Evolutionary conservation across 2,329 filamentous ascomycete species (phyloP).

Genomic region (Trichoderma brevicompactum): DNA sequence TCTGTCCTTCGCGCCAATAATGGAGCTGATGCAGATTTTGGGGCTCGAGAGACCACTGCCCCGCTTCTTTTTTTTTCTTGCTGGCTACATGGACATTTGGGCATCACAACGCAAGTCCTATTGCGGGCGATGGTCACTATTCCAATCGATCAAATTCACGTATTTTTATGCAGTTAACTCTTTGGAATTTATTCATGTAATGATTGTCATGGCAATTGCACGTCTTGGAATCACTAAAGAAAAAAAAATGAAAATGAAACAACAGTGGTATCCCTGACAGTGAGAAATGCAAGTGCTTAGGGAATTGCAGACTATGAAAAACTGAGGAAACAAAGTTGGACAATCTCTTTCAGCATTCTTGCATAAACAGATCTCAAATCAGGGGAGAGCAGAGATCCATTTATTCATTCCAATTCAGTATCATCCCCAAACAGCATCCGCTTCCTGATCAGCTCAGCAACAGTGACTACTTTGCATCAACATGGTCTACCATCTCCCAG

Average conservation of each 20-base stretch:
- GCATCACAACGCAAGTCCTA: not conserved
- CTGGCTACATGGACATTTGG: not conserved
- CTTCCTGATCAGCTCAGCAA: not conserved
- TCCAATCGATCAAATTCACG: too few relatives aligned
- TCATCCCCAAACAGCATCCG: not conserved
- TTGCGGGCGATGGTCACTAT: not conserved
- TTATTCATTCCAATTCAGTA: not conserved
- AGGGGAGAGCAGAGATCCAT: not conserved
- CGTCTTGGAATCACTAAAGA: not conserved
- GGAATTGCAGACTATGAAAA: not conserved
- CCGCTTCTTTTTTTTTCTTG: constrained; percentile 1
- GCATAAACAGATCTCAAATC: not conserved
- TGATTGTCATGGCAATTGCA: too few relatives aligned
- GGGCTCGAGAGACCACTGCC: not conserved
- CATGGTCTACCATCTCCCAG: not conserved
- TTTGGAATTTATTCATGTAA: too few relatives aligned
- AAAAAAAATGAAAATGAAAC: not conserved
- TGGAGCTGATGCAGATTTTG: constrained; percentile 3
- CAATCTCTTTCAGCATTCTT: not conserved
- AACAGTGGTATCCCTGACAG: not conserved
- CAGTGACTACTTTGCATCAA: not conserved
- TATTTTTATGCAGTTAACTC: too few relatives aligned
- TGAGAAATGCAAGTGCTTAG: not conserved
- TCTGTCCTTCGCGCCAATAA: not conserved
- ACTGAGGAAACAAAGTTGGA: not conserved